These are phyloP conservation scores for Aspergillus coremiiformis DNA, from an alignment of 495 filamentous ascomycete species.

Conservation along the genomic window DNA sequence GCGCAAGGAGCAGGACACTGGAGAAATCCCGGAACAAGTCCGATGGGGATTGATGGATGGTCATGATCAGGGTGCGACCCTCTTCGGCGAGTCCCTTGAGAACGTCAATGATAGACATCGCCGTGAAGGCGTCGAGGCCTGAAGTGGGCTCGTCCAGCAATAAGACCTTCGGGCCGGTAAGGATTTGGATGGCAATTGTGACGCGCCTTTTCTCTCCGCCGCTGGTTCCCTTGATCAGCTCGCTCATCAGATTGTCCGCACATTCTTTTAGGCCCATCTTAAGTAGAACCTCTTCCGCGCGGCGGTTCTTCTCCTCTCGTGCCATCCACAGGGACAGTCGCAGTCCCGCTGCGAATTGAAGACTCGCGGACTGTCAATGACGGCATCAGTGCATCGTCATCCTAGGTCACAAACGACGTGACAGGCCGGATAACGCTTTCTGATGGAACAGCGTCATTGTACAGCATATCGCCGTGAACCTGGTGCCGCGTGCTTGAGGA, in stretches of 20 bases:
- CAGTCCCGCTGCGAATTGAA: slow-evolving; percentile 59
- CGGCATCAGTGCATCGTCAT: slow-evolving; percentile 65
- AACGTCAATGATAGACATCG: slow-evolving; percentile 66
- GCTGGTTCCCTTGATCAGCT: slow-evolving; percentile 66
- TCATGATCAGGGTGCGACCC: slow-evolving; percentile 64
- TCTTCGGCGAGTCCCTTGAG: slow-evolving; percentile 60
- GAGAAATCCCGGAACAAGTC: slow-evolving; percentile 65
- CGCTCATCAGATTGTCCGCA: slow-evolving; percentile 62
- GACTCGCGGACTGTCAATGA: slow-evolving; percentile 67
- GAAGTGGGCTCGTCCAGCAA: slow-evolving; percentile 70
- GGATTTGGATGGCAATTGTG: slow-evolving; percentile 66
- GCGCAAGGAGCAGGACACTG: slow-evolving; percentile 59
- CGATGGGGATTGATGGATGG: slow-evolving; percentile 68
- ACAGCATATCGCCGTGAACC: slow-evolving; percentile 50
- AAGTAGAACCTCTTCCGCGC: slow-evolving; percentile 61
- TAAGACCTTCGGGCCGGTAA: slow-evolving; percentile 63
- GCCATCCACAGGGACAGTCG: slow-evolving; percentile 63
- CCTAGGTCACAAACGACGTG: slow-evolving; percentile 68
- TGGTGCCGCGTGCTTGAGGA: slow-evolving; percentile 48
- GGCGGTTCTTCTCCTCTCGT: slow-evolving; percentile 51
- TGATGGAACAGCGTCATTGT: slow-evolving; percentile 60
- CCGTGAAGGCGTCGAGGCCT: slow-evolving; percentile 69
- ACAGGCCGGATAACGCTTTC: slow-evolving; percentile 58
- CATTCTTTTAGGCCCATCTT: slow-evolving; percentile 74
- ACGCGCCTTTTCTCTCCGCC: slow-evolving; percentile 71